phyloP scores from a whole-genome alignment of 2,329 filamentous ascomycete genomes.

The Cladosporium phlei region DNA sequence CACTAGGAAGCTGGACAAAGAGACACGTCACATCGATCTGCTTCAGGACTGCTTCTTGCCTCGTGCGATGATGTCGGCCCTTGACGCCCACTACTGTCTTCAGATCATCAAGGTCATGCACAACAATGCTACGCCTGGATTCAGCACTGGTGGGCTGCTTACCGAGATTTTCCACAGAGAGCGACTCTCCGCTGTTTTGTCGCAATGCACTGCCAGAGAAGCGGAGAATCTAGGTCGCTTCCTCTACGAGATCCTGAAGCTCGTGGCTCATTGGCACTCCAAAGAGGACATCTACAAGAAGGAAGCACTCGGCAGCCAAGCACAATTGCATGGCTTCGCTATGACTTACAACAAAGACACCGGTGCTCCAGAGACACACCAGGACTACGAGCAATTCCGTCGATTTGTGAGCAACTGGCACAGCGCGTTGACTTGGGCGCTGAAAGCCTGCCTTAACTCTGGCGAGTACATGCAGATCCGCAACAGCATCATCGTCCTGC shows the following conservation, averaged over 20 bases:
- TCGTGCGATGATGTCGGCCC: slow-evolving; percentile 73
- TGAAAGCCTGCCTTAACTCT: slow-evolving; percentile 75
- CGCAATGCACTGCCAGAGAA: slow-evolving; percentile 83
- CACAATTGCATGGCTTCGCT: slow-evolving; percentile 72
- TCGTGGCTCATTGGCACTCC: slow-evolving; percentile 79
- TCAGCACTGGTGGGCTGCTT: slow-evolving; percentile 78
- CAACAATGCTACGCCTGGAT: slow-evolving; percentile 75
- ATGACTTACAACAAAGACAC: slow-evolving; percentile 58
- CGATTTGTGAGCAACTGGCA: slow-evolving; percentile 88
- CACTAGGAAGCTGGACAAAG: slow-evolving; percentile 38
- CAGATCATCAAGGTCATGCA: slow-evolving; percentile 84
- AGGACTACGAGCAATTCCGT: slow-evolving; percentile 83
- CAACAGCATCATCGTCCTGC: slow-evolving; percentile 87
- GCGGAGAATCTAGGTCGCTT: slow-evolving; percentile 92
- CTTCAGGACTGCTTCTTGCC: slow-evolving; percentile 93
- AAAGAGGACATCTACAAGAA: slow-evolving; percentile 73
- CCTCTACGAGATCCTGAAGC: slow-evolving; percentile 72
- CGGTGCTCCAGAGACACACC: slow-evolving; percentile 57
- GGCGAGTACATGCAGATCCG: slow-evolving; percentile 97
- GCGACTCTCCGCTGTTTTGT: slow-evolving; percentile 74
- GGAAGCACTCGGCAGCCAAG: slow-evolving; percentile 65
- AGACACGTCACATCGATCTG: slow-evolving; percentile 66
- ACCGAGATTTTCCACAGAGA: slow-evolving; percentile 81
- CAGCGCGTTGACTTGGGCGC: slow-evolving; percentile 68
- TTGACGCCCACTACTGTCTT: slow-evolving; percentile 85